These are phyloP conservation scores for Thielaviopsis cerberus DNA, from an alignment of 2,329 filamentous ascomycete genomes.

Conservation along the genomic window DNA sequence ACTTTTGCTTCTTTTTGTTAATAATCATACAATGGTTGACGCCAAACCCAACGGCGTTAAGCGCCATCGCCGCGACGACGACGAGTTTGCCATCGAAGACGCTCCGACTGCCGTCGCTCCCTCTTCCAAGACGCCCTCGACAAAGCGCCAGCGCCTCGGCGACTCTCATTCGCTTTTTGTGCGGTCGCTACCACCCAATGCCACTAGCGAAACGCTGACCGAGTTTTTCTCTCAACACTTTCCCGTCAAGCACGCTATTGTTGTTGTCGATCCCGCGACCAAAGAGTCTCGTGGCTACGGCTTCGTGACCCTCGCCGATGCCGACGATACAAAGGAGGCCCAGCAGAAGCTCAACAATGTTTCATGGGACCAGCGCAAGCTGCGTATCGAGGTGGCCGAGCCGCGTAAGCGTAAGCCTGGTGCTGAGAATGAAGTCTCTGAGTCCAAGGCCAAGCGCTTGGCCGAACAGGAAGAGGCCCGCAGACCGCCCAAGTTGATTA, in stretches of 20 bases:
- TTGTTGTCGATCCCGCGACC: conserved; percentile 68
- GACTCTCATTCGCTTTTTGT: conserved; percentile 68
- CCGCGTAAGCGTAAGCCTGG: conserved; percentile 49
- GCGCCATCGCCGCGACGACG: conserved; percentile 16
- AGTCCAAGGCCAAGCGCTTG: conserved; percentile 33
- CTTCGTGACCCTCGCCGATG: conserved; percentile 90
- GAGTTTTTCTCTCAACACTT: conserved; percentile 87
- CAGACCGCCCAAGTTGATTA: conserved; percentile 58
- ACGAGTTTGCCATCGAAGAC: conserved; percentile 20
- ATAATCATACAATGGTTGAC: conserved; percentile 16
- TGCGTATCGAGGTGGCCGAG: conserved; percentile 77
- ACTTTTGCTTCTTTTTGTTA: not conserved
- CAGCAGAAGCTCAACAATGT: conserved; percentile 65
- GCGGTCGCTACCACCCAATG: conserved; percentile 58
- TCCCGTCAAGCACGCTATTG: conserved; percentile 88
- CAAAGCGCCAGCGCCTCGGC: conserved; percentile 41
- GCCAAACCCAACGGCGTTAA: conserved; percentile 19
- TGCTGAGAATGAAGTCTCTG: conserved; percentile 20
- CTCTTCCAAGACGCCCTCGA: conserved; percentile 14
- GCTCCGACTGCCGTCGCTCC: conserved; percentile 17
- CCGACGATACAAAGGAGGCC: conserved; percentile 71
- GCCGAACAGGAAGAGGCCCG: conserved; percentile 37
- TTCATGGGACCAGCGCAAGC: conserved; percentile 57
- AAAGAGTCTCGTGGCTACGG: conserved; percentile 84
- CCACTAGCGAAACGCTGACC: conserved; percentile 66